phyloP scores from a whole-genome alignment of 2,329 filamentous ascomycete species.

The Penicillium janthinellum region DNA sequence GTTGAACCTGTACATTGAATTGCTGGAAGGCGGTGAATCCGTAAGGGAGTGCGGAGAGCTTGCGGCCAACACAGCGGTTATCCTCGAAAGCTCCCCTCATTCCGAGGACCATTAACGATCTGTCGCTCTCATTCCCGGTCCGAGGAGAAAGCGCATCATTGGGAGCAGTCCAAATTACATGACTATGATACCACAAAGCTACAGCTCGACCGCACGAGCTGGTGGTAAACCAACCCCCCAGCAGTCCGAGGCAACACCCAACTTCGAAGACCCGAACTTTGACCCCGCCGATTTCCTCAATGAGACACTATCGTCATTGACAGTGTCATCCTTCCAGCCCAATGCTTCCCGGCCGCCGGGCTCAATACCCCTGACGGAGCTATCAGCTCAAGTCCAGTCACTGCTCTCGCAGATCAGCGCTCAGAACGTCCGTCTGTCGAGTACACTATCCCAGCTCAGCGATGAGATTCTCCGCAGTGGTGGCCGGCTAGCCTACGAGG shows the following conservation, averaged over 20 bases:
- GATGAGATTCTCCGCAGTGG: slow-evolving; percentile 93
- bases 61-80: not conserved
- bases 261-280: slow-evolving; percentile 76
- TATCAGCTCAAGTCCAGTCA: slow-evolving; percentile 78
- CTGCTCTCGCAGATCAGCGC: slow-evolving; percentile 86
- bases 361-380: slow-evolving; percentile 67
- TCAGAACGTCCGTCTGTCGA: slow-evolving; percentile 80
- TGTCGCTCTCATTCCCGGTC: not conserved
- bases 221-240: slow-evolving; percentile 37
- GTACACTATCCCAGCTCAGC: slow-evolving; percentile 81
- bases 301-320: slow-evolving; percentile 69
- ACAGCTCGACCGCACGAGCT: slow-evolving; percentile 25
- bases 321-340: slow-evolving; percentile 48
- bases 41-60: not conserved
- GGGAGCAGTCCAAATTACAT: not conserved
- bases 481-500: slow-evolving; percentile 87
- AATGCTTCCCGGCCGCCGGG: slow-evolving; percentile 45
- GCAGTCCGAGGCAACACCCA: slow-evolving; percentile 52
- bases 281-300: slow-evolving; percentile 87
- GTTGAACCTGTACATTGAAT: not conserved
- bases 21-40: not conserved
- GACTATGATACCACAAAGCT: slow-evolving; percentile 26
- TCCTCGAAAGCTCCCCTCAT: not conserved
- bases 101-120: too few species aligned
- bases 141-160: not conserved